A percentile compares a stretch with the other conserved stretches of the same genome.
phyloP scores from a whole-genome alignment of 2,329 filamentous ascomycete genomes.

The Epichloe coenophiala region DNA sequence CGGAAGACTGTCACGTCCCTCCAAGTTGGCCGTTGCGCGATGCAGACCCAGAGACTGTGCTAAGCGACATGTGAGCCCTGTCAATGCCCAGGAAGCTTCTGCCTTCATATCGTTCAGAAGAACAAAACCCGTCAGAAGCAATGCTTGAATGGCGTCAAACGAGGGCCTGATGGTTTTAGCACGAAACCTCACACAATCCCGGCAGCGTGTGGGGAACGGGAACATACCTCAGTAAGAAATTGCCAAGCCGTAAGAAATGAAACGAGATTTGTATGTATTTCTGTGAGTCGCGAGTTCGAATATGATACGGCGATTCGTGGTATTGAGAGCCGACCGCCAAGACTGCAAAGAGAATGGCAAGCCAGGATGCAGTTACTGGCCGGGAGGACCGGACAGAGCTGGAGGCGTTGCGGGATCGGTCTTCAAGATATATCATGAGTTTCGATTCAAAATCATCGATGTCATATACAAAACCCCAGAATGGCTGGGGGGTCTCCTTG shows the following conservation, averaged over 20 bases:
- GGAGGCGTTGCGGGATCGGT: slow-evolving; percentile 43
- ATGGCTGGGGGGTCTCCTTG: slow-evolving; percentile 53
- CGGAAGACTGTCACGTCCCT: slow-evolving; percentile 29
- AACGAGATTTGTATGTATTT: slow-evolving; percentile 51
- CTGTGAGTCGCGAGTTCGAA: slow-evolving; percentile 44
- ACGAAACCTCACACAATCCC: slow-evolving; percentile 5
- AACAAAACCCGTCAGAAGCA: slow-evolving; percentile 49
- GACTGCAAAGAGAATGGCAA: slow-evolving; percentile 51
- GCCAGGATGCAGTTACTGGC: slow-evolving; percentile 49
- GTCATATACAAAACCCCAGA: slow-evolving; percentile 55
- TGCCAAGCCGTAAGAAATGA: slow-evolving; percentile 49
- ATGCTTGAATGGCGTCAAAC: slow-evolving; percentile 50
- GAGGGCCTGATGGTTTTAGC: slow-evolving; percentile 33
- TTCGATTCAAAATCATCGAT: slow-evolving; percentile 52
- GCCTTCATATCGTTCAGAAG: slow-evolving; percentile 58
- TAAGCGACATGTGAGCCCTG: slow-evolving; percentile 50
- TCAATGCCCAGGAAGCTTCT: slow-evolving; percentile 52
- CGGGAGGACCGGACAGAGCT: slow-evolving; percentile 31
- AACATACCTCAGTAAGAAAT: slow-evolving; percentile 37
- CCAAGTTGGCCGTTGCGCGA: slow-evolving; percentile 26
- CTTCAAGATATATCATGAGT: slow-evolving; percentile 52
- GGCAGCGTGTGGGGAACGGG: slow-evolving; percentile 21
- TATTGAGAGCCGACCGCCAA: slow-evolving; percentile 54
- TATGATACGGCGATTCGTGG: slow-evolving; percentile 49
- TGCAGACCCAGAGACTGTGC: slow-evolving; percentile 52